A percentile compares a stretch with the other conserved stretches of the same genome.
phyloP scores from a whole-genome alignment of 768 basidiomycete species.

The Neoboletus subvelutipes region DNA sequence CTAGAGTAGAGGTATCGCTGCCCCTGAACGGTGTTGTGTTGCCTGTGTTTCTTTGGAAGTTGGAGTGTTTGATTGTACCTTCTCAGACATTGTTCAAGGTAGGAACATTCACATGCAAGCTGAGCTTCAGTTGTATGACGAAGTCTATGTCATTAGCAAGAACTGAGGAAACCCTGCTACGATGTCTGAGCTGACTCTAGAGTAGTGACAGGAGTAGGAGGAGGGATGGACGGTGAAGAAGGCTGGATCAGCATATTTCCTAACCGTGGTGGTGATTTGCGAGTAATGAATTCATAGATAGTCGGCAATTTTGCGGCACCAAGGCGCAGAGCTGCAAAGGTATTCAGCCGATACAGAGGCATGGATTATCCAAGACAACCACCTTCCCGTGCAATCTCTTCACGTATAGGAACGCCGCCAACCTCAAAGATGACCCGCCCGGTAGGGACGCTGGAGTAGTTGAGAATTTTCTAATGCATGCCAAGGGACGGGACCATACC shows the following conservation, averaged over 20 bases:
- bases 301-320: constrained; percentile 89
- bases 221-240: background rate
- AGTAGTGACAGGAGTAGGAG: constrained; percentile 14
- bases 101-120: background rate
- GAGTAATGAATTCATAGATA: constrained; percentile 81
- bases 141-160: constrained; percentile 7
- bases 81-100: background rate
- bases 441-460: constrained; percentile 63
- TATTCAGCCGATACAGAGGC: constrained; percentile 1
- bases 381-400: constrained; percentile 93
- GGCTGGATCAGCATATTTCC: constrained; percentile 63
- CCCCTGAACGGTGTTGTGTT: background rate
- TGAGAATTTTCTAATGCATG: background rate
- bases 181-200: constrained; percentile 9
- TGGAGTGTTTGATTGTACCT: background rate
- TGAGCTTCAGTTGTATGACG: background rate
- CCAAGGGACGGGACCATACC: constrained; percentile 45
- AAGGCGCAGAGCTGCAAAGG: constrained; percentile 69
- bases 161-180: constrained; percentile 3
- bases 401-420: constrained; percentile 84
- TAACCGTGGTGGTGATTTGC: constrained; percentile 65
- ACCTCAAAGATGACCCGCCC: constrained; percentile 94
- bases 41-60: background rate
- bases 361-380: background rate
- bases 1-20: background rate